Conservation (phyloP, 1,284 basidiomycete genomes). For the Rhizopogon parksii region DNA sequence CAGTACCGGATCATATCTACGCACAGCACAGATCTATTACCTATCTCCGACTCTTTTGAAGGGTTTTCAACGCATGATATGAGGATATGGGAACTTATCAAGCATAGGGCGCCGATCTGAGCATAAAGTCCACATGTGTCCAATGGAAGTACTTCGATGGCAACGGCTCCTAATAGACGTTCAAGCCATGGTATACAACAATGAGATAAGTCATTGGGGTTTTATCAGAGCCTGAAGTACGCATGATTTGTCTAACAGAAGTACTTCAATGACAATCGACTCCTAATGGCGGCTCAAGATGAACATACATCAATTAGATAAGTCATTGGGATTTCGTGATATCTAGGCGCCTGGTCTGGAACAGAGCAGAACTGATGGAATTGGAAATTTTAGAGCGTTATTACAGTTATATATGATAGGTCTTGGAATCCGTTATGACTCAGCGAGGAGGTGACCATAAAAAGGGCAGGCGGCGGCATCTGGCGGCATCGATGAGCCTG, state of each 20-base stretch:
- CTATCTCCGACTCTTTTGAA: not conserved
- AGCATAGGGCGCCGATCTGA: not conserved
- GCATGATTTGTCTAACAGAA: not conserved
- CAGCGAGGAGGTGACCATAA: not conserved
- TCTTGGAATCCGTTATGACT: no score
- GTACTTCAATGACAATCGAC: not conserved
- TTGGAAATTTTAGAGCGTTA: not conserved
- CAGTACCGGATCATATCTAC: not conserved
- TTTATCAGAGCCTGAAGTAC: not conserved
- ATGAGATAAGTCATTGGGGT: not conserved
- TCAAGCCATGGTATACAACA: not conserved
- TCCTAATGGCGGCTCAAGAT: not conserved
- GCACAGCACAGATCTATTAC: not conserved
- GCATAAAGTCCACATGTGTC: no score
- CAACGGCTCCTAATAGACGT: not conserved
- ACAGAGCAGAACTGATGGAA: not conserved
- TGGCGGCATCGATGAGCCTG: not conserved
- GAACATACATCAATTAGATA: not conserved
- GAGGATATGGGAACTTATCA: not conserved
- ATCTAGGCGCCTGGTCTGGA: not conserved
- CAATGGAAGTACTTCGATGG: not conserved
- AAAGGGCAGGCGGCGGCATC: not conserved
- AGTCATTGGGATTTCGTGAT: not conserved
- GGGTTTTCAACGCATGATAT: not conserved
- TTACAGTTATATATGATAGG: not conserved